Base-by-base conservation (phyloP, 2,329 filamentous ascomycete species). In the Cadophora sp. region DNA sequence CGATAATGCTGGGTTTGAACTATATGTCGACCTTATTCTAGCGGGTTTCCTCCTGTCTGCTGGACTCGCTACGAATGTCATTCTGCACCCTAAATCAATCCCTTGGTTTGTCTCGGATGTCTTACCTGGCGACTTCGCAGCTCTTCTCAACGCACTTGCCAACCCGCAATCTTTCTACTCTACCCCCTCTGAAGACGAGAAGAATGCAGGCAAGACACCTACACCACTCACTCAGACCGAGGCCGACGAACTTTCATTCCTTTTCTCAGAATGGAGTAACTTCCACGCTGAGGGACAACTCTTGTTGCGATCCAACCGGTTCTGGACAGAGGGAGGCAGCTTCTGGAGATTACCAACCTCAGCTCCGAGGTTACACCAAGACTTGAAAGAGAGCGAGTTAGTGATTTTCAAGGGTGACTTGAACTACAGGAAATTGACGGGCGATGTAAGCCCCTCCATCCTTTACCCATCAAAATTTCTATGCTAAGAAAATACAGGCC, bases 71-170 rank as follows among this genome's bases (percentile, higher is more conserved):
- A 97, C 94, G 0, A 89, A 89, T 27, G 86, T 99, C 16, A 89
- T 98, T 24, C 86, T 99, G 11, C 94, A 97, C 76, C 94, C 96
- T 62, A 99, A 99, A 82, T 91, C 89, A 26, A 94, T 99, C 68
- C 96, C 96, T 0, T 99, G 96, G 96, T 99, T 98, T 78, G 96
- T 99, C 59, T 97, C 94, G 0, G 96, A 99, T 76, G 96, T 98
- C 3, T 81, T 97, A 12, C 94, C 95, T 0, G 85, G 83, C 50
- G 96, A 99, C 80, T 97, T 98, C 75, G 85, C 84, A 1, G 89
- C 91, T n/a, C 86, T 98, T 2, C 87, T 99, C 62, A 89, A 87
- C 71, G 92, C 91, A 4, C 86, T 99, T n/a, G 87, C 90, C 7
- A 86, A 89, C 73, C 92, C 96, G 0, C 89, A 91, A 73, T 76